A percentile compares a stretch with the other conserved stretches of the same genome.
Conservation (phyloP, 2,329 filamentous ascomycete genomes). For the Pseudogymnoascus sp. region DNA sequence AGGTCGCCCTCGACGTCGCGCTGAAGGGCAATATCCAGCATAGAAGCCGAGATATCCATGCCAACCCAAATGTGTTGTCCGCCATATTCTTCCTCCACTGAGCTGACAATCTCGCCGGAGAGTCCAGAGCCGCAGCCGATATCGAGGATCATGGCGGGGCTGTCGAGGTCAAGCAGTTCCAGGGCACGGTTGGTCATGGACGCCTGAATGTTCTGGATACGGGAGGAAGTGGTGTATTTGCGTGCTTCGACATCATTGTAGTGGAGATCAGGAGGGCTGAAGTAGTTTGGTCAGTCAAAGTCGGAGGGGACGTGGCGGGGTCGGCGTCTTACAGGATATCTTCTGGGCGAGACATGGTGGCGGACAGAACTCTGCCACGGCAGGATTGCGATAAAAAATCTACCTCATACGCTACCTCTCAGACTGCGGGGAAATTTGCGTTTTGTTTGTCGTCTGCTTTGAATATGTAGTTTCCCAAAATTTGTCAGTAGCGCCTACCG, state of each 20-base stretch:
- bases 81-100: slow-evolving; percentile 59
- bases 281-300: slow-evolving; percentile 20
- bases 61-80: slow-evolving; percentile 95
- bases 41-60: slow-evolving; percentile 90
- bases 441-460: not conserved
- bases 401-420: not conserved
- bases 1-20: slow-evolving; percentile 88
- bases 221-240: slow-evolving; percentile 95
- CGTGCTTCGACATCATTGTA: slow-evolving; percentile 93
- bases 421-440: not conserved
- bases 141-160: slow-evolving; percentile 85
- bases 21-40: slow-evolving; percentile 92
- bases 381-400: slow-evolving; percentile 11
- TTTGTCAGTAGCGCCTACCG: not conserved
- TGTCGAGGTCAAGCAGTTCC: slow-evolving; percentile 73
- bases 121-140: slow-evolving; percentile 94
- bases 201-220: slow-evolving; percentile 92
- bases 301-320: slow-evolving; percentile 14
- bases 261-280: slow-evolving; percentile 86
- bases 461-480: not conserved
- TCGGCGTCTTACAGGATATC: slow-evolving; percentile 66
- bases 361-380: slow-evolving; percentile 21
- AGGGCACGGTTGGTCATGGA: slow-evolving; percentile 91
- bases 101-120: slow-evolving; percentile 84
- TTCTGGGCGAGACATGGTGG: slow-evolving; percentile 90